phyloP scores from a whole-genome alignment of 192 early-diverging fungal species.

The Lobosporangium transversale region DNA sequence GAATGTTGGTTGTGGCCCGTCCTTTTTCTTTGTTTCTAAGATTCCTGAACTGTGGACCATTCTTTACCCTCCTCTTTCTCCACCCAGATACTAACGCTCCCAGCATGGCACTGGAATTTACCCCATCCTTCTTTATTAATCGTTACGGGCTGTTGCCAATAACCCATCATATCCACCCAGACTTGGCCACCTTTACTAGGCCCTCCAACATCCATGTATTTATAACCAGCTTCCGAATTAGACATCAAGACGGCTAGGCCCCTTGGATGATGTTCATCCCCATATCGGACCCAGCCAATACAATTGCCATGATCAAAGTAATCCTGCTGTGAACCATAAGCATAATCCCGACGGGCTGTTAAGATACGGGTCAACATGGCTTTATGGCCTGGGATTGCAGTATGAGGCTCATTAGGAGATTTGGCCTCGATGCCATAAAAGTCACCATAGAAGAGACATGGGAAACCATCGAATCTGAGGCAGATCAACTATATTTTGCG shows the following conservation, averaged over 20 bases:
- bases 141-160: conserved; percentile 26
- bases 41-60: conserved; percentile 25
- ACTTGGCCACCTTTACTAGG: conserved; percentile 11
- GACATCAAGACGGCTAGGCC: conserved; percentile 35
- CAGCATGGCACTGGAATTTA: conserved; percentile 27
- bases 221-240: conserved; percentile 20
- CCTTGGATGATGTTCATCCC: conserved; percentile 20
- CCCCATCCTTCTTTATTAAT: conserved; percentile 32
- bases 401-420: conserved; percentile 11
- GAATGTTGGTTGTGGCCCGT: background rate
- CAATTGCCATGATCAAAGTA: conserved; percentile 57
- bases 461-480: conserved; percentile 55
- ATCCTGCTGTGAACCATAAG: conserved; percentile 58
- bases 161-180: conserved; percentile 41
- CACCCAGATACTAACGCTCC: conserved; percentile 24
- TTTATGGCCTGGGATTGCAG: conserved; percentile 37
- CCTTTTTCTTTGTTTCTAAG: background rate
- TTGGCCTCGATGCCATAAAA: conserved; percentile 53
- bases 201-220: conserved; percentile 26
- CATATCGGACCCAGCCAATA: conserved; percentile 57
- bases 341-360: conserved; percentile 41
- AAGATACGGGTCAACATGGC: conserved; percentile 38
- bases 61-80: conserved; percentile 18
- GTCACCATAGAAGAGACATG: conserved; percentile 61
- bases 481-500: conserved; percentile 16